Evolutionary conservation across 352 stramenopile genomes (phyloP).

Genomic region (Pythium volutum): DNA sequence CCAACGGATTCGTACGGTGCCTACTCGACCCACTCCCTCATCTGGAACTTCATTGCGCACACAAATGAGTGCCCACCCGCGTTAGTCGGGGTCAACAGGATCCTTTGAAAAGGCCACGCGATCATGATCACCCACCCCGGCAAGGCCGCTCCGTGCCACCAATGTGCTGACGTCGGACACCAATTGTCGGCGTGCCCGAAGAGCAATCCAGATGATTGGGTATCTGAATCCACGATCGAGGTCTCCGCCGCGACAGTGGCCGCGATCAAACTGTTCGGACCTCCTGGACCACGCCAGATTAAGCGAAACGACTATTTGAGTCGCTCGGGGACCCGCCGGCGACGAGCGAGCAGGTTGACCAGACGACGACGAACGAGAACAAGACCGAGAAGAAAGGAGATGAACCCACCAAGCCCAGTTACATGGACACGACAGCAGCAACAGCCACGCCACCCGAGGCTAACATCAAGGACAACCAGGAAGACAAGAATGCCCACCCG

Average conservation of each 20-base stretch:
- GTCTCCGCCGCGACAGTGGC: background rate
- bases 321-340: no score
- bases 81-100: background rate
- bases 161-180: constrained; percentile 2
- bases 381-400: no score
- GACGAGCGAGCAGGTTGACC: no score
- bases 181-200: background rate
- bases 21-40: background rate
- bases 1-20: constrained; percentile 4
- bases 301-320: no score
- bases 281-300: background rate
- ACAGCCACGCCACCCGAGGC: no score
- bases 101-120: constrained; percentile 1
- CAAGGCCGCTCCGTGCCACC: background rate
- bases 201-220: background rate
- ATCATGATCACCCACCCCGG: background rate
- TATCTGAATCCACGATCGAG: background rate
- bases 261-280: background rate
- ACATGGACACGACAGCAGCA: no score
- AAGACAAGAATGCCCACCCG: no score
- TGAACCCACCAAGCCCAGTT: no score
- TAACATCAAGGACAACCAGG: no score
- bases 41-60: background rate
- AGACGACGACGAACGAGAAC: no score
- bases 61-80: background rate